Evolutionary conservation across 805 yeast species (phyloP).

Genomic region (Debaryomyces prosopidis): DNA sequence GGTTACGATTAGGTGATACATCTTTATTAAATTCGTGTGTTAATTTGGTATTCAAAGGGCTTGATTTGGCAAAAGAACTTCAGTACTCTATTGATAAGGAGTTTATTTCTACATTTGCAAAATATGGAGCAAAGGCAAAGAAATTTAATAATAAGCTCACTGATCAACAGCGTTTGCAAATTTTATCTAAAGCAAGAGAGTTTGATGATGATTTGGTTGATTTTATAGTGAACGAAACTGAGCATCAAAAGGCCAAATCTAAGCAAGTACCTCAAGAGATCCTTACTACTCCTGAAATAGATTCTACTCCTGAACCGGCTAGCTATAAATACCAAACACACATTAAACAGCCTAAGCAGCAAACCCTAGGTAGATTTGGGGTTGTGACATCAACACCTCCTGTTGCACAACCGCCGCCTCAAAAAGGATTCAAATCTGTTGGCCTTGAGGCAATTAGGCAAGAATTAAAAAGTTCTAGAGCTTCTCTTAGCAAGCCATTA

Average conservation of each 20-base stretch:
- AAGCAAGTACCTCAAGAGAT: constrained; percentile 1
- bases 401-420: constrained; percentile 36
- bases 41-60: constrained; percentile 60
- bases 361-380: constrained; percentile 37
- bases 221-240: constrained; percentile 28
- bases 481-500: constrained; percentile 23
- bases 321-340: constrained; percentile 21
- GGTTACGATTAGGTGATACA: constrained; percentile 82
- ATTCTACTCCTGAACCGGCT: constrained; percentile 14
- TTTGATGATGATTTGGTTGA: constrained; percentile 59
- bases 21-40: constrained; percentile 76
- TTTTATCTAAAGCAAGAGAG: constrained; percentile 59
- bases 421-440: constrained; percentile 25
- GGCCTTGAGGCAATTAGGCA: constrained; percentile 35
- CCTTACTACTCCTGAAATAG: constrained; percentile 1
- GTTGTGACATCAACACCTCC: constrained; percentile 31
- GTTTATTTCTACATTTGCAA: constrained; percentile 57
- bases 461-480: constrained; percentile 25
- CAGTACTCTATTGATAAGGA: constrained; percentile 51
- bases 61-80: constrained; percentile 62
- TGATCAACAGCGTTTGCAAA: constrained; percentile 62
- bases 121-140: constrained; percentile 65
- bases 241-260: constrained; percentile 10
- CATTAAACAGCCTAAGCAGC: constrained; percentile 29
- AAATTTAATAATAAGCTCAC: constrained; percentile 69